phyloP scores from a whole-genome alignment of 371 early-diverging fungal genomes.

The Mucor racemosus region DNA sequence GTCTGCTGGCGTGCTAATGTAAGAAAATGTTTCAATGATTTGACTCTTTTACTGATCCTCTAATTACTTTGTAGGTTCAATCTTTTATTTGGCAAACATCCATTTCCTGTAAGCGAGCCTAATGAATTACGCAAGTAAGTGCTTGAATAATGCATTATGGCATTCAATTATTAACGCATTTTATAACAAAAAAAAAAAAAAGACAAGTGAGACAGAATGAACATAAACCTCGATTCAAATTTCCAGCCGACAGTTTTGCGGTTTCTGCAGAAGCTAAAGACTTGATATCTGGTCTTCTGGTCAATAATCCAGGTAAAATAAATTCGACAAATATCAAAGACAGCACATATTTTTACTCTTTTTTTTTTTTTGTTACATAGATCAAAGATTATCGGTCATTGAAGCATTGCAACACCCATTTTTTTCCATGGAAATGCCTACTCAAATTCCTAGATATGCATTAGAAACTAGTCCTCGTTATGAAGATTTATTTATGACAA shows the following conservation, averaged over 20 bases:
- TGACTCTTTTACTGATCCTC: not conserved
- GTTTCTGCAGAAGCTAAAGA: constrained; percentile 61
- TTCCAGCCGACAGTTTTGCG: constrained; percentile 27
- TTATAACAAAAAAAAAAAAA: not conserved
- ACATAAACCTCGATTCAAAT: not conserved
- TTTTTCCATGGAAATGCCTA: constrained; percentile 21
- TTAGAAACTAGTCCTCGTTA: constrained; percentile 7
- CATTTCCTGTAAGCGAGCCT: constrained; percentile 92
- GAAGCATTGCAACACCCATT: constrained; percentile 26
- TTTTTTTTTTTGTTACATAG: too few species aligned
- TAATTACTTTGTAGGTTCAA: constrained; percentile 74
- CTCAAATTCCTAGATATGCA: constrained; percentile 16
- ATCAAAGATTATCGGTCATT: constrained; percentile 19
- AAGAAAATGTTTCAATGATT: constrained; percentile 18
- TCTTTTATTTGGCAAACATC: constrained; percentile 92
- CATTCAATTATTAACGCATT: not conserved
- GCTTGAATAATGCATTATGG: too few species aligned
- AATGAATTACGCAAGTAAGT: constrained; percentile 80
- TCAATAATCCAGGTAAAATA: constrained; percentile 70
- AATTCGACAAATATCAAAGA: too few species aligned
- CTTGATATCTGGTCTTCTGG: constrained; percentile 81
- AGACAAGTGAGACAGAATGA: constrained; percentile 16
- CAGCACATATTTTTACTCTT: not conserved
- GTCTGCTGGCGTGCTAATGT: constrained; percentile 97
- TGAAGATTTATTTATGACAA: constrained; percentile 3